phyloP scores from a whole-genome alignment of 805 yeast species.

The Metschnikowia aberdeeniae region DNA sequence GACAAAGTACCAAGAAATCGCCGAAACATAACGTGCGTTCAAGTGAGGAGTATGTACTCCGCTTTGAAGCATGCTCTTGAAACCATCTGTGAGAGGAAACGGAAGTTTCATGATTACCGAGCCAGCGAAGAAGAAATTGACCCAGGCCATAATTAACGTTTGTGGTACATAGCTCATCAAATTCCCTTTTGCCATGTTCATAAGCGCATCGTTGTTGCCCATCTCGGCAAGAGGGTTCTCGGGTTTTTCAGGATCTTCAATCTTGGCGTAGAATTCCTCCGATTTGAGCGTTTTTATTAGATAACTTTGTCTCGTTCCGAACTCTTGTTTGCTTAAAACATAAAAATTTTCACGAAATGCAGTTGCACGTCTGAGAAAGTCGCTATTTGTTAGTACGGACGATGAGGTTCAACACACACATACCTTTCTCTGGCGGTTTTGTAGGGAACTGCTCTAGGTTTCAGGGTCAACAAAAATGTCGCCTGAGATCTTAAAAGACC shows the following conservation, averaged over 20 bases:
- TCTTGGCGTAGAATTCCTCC: conserved; percentile 54
- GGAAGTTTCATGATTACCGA: conserved; percentile 78
- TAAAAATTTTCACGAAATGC: conserved; percentile 52
- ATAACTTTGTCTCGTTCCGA: conserved; percentile 48
- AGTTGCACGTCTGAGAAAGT: conserved; percentile 57
- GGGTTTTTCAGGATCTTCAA: conserved; percentile 34
- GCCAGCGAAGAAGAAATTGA: conserved; percentile 88
- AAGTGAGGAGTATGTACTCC: conserved; percentile 82
- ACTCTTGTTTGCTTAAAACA: conserved; percentile 49
- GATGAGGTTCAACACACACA: conserved; percentile 11
- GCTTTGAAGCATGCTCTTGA: conserved; percentile 87
- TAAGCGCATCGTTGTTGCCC: conserved; percentile 63
- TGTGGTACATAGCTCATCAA: conserved; percentile 85
- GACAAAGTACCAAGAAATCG: conserved; percentile 94
- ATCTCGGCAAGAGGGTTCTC: conserved; percentile 71
- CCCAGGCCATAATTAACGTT: conserved; percentile 94
- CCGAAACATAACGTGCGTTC: conserved; percentile 87
- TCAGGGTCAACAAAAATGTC: conserved; percentile 56
- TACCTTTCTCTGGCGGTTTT: conserved; percentile 49
- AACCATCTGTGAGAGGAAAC: conserved; percentile 83
- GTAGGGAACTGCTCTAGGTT: conserved; percentile 50
- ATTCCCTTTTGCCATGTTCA: conserved; percentile 75
- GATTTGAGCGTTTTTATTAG: conserved; percentile 46
- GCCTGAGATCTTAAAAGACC: conserved; percentile 74
- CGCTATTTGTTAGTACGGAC: conserved; percentile 25